Percentiles rank a stretch among this genome's conserved stretches.
Evolutionary conservation across 768 basidiomycete genomes (phyloP).

Genomic region (Sarcodon sp.): DNA sequence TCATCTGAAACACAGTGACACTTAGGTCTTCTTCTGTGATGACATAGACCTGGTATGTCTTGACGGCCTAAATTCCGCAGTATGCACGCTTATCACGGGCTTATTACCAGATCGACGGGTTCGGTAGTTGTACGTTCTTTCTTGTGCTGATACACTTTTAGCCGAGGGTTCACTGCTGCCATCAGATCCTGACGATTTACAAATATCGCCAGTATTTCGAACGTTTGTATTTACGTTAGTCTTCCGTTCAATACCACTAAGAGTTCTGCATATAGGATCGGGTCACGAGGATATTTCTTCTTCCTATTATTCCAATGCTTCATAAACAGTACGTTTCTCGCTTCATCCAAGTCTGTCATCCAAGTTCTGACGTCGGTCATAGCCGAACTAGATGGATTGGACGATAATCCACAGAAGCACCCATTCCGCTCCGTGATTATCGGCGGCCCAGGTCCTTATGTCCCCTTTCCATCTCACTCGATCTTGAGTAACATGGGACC

Average conservation of each 20-base stretch:
- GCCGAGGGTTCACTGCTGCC: constrained; percentile 3
- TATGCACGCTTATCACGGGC: neutral
- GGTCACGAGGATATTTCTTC: constrained; percentile 79
- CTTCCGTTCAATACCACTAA: neutral
- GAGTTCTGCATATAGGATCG: constrained; percentile 41
- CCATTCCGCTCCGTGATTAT: constrained; percentile 61
- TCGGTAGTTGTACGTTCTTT: constrained; percentile 58
- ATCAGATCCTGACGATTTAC: constrained; percentile 72
- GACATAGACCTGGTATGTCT: constrained; percentile 32
- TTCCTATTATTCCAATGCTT: constrained; percentile 94
- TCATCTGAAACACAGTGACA: constrained; percentile 4
- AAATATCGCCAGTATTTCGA: constrained; percentile 58
- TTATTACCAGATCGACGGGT: constrained; percentile 55
- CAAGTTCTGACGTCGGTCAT: constrained; percentile 6
- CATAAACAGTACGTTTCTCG: constrained; percentile 44
- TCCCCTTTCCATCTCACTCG: constrained; percentile 75
- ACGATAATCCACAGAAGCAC: constrained; percentile 49
- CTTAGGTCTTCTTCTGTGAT: constrained; percentile 1
- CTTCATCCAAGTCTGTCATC: constrained; percentile 5
- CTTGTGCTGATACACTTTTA: neutral
- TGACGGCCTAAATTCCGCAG: neutral
- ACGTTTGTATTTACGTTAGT: constrained; percentile 27
- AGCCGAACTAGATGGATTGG: constrained; percentile 67
- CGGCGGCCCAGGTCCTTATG: constrained; percentile 64
- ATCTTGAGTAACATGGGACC: constrained; percentile 75